These are phyloP conservation scores for Hirsutella rhossiliensis DNA, from an alignment of 2,329 filamentous ascomycete species.

Conservation along the genomic window DNA sequence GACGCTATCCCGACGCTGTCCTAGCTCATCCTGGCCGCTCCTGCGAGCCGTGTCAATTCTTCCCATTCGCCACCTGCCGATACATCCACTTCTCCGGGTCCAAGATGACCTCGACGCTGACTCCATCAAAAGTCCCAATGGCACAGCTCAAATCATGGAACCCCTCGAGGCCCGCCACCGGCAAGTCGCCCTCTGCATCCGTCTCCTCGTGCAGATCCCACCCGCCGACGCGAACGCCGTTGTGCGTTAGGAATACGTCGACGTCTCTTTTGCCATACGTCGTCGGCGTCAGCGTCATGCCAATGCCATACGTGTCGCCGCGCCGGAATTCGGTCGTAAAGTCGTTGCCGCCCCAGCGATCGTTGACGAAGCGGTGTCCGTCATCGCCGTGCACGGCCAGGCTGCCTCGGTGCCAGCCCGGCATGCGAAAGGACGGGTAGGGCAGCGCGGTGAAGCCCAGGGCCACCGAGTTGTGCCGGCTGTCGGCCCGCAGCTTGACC, in stretches of 20 bases:
- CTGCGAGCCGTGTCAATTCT: no score
- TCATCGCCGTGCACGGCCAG: conserved; percentile 72
- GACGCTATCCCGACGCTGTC: no score
- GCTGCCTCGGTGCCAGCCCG: conserved; percentile 69
- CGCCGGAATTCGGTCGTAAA: conserved; percentile 53
- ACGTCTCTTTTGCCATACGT: conserved; percentile 21
- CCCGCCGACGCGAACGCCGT: conserved; percentile 44
- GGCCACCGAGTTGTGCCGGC: conserved; percentile 40
- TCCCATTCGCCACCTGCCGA: conserved; percentile 2
- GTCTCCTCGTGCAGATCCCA: conserved; percentile 70
- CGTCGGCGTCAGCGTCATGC: conserved; percentile 46
- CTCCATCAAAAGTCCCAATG: conserved; percentile 57
- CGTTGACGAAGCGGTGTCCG: conserved; percentile 64
- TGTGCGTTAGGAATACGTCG: conserved; percentile 53
- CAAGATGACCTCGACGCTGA: conserved; percentile 56
- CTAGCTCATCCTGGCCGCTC: no score
- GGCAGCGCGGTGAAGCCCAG: conserved; percentile 62
- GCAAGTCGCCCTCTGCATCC: conserved; percentile 48
- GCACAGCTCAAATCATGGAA: conserved; percentile 59
- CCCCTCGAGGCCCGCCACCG: conserved; percentile 56
- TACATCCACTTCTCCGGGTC: conserved; percentile 48
- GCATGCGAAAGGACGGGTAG: conserved; percentile 66
- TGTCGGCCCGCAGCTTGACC: conserved; percentile 40
- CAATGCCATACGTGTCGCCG: conserved; percentile 59
- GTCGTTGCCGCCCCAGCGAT: conserved; percentile 58